Base-by-base conservation (phyloP, 1,284 basidiomycete species). In the Veloboletus limbatus region DNA sequence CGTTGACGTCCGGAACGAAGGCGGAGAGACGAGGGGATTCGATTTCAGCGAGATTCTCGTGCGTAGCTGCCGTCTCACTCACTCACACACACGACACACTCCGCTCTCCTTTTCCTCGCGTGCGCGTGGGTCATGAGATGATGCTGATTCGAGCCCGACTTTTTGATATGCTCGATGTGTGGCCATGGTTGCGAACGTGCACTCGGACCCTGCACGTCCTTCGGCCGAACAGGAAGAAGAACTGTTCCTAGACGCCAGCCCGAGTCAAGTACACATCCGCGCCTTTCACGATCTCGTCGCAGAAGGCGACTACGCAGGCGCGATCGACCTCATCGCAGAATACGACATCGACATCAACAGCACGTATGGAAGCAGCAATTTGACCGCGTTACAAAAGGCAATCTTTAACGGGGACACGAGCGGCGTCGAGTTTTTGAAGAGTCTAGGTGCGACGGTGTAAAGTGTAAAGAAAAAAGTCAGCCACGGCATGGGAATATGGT, bases 31-130 rank as follows among this genome's bases (percentile, higher is more conserved):
- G 1, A 49, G 13, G 10, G 47, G 49, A 16, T 62, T 63, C 30
- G 54, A 63, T 51, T 63, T 60, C 27, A 54, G 61, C 7, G 43
- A 41, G 41, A 59, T 61, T 14, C 43, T 63, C 34, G 58, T 63
- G 40, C 54, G 61, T 62, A 14, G 17, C 9, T 17, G n/a, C n/a
- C n/a, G n/a, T n/a, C n/a, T n/a, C n/a, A n/a, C n/a, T n/a, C n/a
- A n/a, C n/a, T n/a, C n/a, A n/a, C n/a, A n/a, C n/a, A n/a, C n/a
- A n/a, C n/a, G n/a, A n/a, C n/a, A n/a, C n/a, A n/a, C n/a, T n/a
- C n/a, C n/a, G n/a, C n/a, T n/a, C n/a, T n/a, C n/a, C n/a, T n/a
- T n/a, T n/a, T n/a, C n/a, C n/a, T n/a, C n/a, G n/a, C n/a, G n/a
- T n/a, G n/a, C n/a, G n/a, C n/a, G n/a, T n/a, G n/a, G n/a, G n/a